phyloP scores from a whole-genome alignment of 2,329 filamentous ascomycete genomes.

The Paracorniculantispora psalliotae region DNA sequence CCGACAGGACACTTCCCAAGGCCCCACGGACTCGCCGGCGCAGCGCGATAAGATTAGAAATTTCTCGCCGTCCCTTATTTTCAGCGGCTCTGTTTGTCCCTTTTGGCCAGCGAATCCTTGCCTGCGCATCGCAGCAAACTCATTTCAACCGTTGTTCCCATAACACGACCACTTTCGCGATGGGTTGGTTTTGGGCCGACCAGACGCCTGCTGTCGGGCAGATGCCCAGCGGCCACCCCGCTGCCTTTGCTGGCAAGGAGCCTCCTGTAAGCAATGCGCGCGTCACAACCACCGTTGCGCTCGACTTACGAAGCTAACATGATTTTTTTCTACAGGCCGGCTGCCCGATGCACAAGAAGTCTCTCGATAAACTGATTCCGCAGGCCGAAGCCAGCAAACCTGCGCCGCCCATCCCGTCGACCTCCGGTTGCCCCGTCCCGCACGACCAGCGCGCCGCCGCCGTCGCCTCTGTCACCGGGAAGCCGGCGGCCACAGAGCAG shows the following conservation, averaged over 20 bases:
- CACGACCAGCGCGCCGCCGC: slow-evolving; percentile 28
- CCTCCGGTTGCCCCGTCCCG: slow-evolving; percentile 43
- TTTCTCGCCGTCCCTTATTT: slow-evolving; percentile 12
- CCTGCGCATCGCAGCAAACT: slow-evolving; percentile 4
- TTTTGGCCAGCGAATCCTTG: slow-evolving; percentile 8
- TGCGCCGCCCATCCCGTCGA: slow-evolving; percentile 22
- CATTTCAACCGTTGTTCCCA: not conserved
- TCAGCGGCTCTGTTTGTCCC: not conserved
- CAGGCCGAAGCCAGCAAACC: slow-evolving; percentile 19
- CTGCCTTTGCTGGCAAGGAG: slow-evolving; percentile 23
- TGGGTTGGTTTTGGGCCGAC: slow-evolving; percentile 64
- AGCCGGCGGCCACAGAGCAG: slow-evolving; percentile 18
- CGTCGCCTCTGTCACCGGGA: not conserved
- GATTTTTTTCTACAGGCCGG: slow-evolving; percentile 36
- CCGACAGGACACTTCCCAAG: no score
- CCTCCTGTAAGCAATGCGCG: slow-evolving; percentile 28
- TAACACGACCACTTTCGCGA: slow-evolving; percentile 22
- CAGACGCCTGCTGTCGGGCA: slow-evolving; percentile 30
- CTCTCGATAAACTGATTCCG: slow-evolving; percentile 42
- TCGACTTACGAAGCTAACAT: not conserved
- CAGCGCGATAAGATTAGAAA: slow-evolving; percentile 17
- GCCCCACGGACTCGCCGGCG: slow-evolving; percentile 11
- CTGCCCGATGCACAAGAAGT: slow-evolving; percentile 56
- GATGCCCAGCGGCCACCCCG: slow-evolving; percentile 29
- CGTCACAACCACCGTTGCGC: not conserved